Conservation (phyloP, 208 protist genomes). For the Porcisia hertigi region DNA sequence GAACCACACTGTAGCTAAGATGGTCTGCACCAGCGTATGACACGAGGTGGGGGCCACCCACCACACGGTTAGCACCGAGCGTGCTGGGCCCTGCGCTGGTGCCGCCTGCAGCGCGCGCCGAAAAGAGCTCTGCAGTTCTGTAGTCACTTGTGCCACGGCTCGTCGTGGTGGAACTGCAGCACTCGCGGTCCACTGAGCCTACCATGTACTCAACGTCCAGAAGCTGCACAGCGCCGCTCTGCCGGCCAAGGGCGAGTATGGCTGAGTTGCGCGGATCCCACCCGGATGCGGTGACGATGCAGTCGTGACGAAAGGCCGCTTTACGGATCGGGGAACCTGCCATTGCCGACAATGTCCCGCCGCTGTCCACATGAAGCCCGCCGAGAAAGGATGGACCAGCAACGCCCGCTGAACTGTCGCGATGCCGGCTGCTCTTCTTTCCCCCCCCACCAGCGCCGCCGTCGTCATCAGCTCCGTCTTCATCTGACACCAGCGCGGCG, state of each 20-base stretch:
- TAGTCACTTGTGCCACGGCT: conserved; percentile 19
- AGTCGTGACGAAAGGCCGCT: conserved; percentile 11
- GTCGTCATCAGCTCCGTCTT: conserved; percentile 3
- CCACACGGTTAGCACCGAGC: conserved; percentile 3
- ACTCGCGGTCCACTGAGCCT: conserved; percentile 18
- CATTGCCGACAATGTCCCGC: conserved; percentile 4
- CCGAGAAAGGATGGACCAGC: neutral
- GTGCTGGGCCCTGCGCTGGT: neutral
- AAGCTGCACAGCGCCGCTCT: conserved; percentile 63
- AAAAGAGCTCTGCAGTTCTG: conserved; percentile 9
- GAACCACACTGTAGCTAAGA: conserved; percentile 31
- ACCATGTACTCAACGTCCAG: conserved; percentile 58
- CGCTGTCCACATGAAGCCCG: conserved; percentile 12
- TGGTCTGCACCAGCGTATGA: conserved; percentile 21
- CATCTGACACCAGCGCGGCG: conserved; percentile 1
- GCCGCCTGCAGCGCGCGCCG: neutral
- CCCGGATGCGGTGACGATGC: conserved; percentile 40
- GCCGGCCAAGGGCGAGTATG: conserved; percentile 61
- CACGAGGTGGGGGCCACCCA: neutral
- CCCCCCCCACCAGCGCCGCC: conserved; percentile 11
- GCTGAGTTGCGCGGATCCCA: conserved; percentile 66
- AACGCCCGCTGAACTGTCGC: conserved; percentile 8
- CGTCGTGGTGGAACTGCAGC: conserved; percentile 22
- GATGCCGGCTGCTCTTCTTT: neutral
- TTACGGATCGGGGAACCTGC: conserved; percentile 8